Conservation (phyloP, 2,329 filamentous ascomycete species). For the Hypoxylon sp. region DNA sequence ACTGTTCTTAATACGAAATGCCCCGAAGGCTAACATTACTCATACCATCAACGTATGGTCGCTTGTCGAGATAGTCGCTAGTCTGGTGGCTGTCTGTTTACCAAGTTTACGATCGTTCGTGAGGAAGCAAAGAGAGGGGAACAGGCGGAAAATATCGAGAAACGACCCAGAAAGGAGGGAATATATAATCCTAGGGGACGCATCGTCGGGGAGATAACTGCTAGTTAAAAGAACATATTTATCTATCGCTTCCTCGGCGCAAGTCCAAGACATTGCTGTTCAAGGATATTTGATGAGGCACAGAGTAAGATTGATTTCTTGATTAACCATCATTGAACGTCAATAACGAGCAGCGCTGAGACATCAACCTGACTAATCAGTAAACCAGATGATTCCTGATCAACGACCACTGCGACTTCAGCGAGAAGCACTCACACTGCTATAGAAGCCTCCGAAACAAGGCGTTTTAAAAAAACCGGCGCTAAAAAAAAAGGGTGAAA, state of each 20-base stretch:
- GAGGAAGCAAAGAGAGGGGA: background rate
- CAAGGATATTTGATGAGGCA: background rate
- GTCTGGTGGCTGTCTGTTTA: background rate
- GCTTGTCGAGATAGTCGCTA: background rate
- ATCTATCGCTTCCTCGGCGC: background rate
- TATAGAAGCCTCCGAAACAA: too few species aligned
- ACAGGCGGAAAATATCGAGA: background rate
- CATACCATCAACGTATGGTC: constrained; percentile 2
- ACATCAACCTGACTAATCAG: background rate
- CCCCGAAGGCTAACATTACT: background rate
- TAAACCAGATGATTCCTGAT: background rate
- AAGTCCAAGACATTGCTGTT: background rate
- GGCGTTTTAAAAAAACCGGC: background rate
- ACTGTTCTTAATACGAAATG: background rate
- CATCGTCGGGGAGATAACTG: background rate
- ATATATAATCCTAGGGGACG: background rate
- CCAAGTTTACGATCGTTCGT: background rate
- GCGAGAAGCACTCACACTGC: too few species aligned
- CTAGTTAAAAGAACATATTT: background rate
- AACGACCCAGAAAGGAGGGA: background rate
- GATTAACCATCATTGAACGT: background rate
- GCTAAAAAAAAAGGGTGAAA: background rate
- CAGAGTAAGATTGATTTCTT: background rate
- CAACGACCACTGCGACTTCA: background rate
- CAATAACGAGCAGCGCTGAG: background rate